Evolutionary conservation across 768 basidiomycete genomes (phyloP), one percentile per base, ranked within the genome.

Genomic region (Suillus americanus): DNA sequence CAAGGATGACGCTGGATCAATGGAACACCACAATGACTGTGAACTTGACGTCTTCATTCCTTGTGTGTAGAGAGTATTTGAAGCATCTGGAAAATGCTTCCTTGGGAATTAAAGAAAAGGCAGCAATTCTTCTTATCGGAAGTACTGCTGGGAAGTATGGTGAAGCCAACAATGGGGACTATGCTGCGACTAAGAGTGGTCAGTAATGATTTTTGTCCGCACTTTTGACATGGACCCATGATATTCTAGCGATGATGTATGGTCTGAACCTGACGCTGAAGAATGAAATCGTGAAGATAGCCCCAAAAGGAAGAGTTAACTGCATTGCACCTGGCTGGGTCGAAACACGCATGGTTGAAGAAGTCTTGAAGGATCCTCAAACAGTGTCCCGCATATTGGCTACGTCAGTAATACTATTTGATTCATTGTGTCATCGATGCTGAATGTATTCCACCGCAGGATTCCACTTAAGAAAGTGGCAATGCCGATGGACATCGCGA

Each of bases 231-330:
- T 41, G 20, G 4, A 18, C 18, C 30, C 9, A 1, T 28, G n/a
- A 28, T 16, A 28, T 55, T 40, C 20, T 23, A 89, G 89, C 85
- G 5, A 81, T 90, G 79, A 90, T 90, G 89, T 88, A 89, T 66
- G 91, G 90, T 1, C 71, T 92, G 40, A 85, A 84, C 4, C 75
- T 87, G 68, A 80, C 86, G 5, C 79, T 92, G 68, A 92, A 92
- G 77, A 92, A 92, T 73, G 90, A 93, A 75, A 91, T 92, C 62
- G 90, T 93, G 53, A 85, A 85, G 74, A 84, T 91, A 64, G 89
- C 90, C 0, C 88, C 89, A 0, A 80, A 74, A 62, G 91, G 84
- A 0, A 80, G 90, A n/a, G 89, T 91, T 3, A 92, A 92, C 67
- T 79, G 80, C 51, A 80, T 92, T 20, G 87, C 83, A 0, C 90